Conservation (phyloP, 2,329 filamentous ascomycete species). For the Fusarium sp. region DNA sequence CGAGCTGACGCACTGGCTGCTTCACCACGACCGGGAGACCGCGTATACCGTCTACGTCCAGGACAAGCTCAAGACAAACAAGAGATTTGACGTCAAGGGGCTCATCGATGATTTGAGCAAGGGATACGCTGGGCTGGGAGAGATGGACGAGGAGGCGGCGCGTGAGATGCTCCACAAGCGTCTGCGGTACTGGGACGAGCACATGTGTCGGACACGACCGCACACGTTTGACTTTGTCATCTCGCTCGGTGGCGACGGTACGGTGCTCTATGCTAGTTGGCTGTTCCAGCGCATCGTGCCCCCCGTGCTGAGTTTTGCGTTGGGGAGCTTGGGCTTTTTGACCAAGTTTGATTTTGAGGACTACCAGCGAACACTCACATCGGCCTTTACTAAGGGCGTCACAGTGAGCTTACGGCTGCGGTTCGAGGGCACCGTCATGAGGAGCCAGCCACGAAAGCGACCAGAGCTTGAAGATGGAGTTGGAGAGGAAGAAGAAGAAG, state of each 20-base stretch:
- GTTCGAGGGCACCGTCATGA: constrained; percentile 95
- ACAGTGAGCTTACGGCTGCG: constrained; percentile 88
- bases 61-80: constrained; percentile 76
- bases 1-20: constrained; percentile 82
- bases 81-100: constrained; percentile 78
- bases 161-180: constrained; percentile 59
- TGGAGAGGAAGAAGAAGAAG: constrained; percentile 52
- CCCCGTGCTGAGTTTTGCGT: constrained; percentile 88
- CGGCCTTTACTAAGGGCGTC: constrained; percentile 83
- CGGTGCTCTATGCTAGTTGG: constrained; percentile 95
- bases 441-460: constrained; percentile 68
- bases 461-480: constrained; percentile 35
- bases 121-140: constrained; percentile 54
- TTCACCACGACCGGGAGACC: constrained; percentile 75
- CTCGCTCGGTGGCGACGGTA: constrained; percentile 94
- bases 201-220: constrained; percentile 80
- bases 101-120: constrained; percentile 71
- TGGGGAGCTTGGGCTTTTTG: constrained; percentile 93
- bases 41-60: constrained; percentile 87
- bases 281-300: constrained; percentile 96
- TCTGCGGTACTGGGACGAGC: constrained; percentile 84
- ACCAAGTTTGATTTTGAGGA: constrained; percentile 95
- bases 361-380: constrained; percentile 75
- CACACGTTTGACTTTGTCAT: constrained; percentile 95
- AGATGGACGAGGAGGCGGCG: constrained; percentile 50